These are phyloP conservation scores for Nemania sp. DNA, from an alignment of 2,329 filamentous ascomycete species.

Conservation along the genomic window DNA sequence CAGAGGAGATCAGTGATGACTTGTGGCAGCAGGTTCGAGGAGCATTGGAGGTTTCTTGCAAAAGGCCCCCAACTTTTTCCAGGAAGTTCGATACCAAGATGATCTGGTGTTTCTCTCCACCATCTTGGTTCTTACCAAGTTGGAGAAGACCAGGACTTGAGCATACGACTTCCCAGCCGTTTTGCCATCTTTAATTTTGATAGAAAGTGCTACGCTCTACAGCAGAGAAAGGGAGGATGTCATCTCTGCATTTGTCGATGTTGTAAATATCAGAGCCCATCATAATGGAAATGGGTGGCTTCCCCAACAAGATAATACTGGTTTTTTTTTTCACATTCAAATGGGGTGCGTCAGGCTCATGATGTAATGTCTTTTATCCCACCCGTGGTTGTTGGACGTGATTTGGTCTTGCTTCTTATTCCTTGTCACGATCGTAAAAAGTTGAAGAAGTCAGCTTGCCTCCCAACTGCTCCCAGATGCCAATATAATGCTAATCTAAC, in stretches of 20 bases:
- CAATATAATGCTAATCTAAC: too few species aligned
- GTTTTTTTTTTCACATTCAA: not conserved
- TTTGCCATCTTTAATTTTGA: constrained; percentile 21
- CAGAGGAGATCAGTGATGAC: constrained; percentile 9
- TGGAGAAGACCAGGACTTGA: constrained; percentile 26
- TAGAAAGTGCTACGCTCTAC: constrained; percentile 29
- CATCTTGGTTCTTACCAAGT: constrained; percentile 33
- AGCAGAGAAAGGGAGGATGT: constrained; percentile 27
- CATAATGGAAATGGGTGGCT: constrained; percentile 33
- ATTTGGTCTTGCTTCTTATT: too few species aligned
- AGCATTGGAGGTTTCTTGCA: constrained; percentile 25
- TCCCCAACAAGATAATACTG: not conserved
- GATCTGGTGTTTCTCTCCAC: constrained; percentile 21
- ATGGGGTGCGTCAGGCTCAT: not conserved
- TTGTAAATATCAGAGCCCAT: constrained; percentile 38
- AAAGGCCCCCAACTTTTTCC: constrained; percentile 18
- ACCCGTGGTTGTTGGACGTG: too few species aligned
- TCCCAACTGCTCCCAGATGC: too few species aligned
- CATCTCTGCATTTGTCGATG: constrained; percentile 31
- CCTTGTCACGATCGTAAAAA: too few species aligned
- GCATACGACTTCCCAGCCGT: constrained; percentile 16
- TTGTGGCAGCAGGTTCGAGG: constrained; percentile 27
- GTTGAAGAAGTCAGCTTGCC: too few species aligned
- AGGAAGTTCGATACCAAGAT: constrained; percentile 27
- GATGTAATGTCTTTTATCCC: too few species aligned